A percentile compares a stretch with the other conserved stretches of the same genome.
These are phyloP conservation scores for Trichoderma harzianum DNA, from an alignment of 2,329 filamentous ascomycete species.

Conservation along the genomic window DNA sequence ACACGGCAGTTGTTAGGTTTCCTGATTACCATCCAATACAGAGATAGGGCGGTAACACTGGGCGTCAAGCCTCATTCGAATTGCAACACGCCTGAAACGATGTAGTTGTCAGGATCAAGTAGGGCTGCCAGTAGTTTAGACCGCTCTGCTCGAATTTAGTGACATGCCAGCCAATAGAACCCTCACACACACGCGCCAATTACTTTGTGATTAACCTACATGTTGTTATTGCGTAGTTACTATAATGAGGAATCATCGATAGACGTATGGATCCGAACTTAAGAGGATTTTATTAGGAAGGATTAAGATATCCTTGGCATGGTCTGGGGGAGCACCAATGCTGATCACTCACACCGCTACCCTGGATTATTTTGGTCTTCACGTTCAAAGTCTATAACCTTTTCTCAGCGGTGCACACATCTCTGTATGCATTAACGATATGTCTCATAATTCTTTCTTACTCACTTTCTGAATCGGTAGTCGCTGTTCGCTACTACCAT, in stretches of 20 bases:
- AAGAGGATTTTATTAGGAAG: neutral
- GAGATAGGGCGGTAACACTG: neutral
- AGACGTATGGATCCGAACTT: neutral
- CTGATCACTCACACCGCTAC: neutral
- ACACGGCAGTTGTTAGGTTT: neutral
- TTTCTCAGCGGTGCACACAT: neutral
- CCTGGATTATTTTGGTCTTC: neutral
- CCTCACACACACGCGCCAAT: neutral
- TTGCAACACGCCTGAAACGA: neutral
- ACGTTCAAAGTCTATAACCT: neutral
- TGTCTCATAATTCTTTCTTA: neutral
- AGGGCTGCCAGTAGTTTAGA: neutral
- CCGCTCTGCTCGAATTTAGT: neutral
- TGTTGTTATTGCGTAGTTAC: neutral
- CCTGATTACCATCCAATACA: neutral
- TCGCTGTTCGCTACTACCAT: too few relatives aligned
- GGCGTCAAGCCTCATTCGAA: neutral
- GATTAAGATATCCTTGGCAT: neutral
- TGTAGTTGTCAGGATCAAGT: neutral
- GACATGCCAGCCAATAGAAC: neutral
- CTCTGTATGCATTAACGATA: neutral
- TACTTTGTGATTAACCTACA: neutral
- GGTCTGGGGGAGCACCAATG: neutral
- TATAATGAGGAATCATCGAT: neutral
- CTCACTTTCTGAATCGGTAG: neutral